Base-by-base conservation (phyloP, 2,329 filamentous ascomycete genomes). In the Sordariomycetes sp. region DNA sequence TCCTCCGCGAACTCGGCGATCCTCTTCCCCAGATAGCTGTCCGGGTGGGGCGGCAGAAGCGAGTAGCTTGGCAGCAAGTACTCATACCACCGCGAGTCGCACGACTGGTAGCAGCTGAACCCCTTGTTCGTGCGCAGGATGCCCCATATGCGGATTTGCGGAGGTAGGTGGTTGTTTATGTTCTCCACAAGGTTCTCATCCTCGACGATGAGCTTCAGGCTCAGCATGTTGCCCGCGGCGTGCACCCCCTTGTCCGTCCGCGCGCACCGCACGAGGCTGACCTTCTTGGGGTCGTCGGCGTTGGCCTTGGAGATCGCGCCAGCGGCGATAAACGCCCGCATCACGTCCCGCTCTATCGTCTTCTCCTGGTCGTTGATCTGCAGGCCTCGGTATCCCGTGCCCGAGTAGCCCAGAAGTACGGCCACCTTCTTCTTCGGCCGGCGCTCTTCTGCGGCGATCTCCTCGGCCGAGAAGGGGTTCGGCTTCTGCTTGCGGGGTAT, bases 171-270 rank as follows among this genome's bases (percentile, higher is more conserved):
- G 40, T 84, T 81, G 72, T 99, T 99, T 80, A 99, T 96, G 74
- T 90, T 96, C 59, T 91, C 77, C 25, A 97, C 86, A 54, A 97
- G 83, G 62, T 96, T 85, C 12, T 85, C 80, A 60, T 97, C 93
- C 72, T 97, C 93, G 54, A 97, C 87, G 65, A 99, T 97, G 65
- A 99, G 79, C 76, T 99, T 99, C 66, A 97, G 72, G 35, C 90
- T 96, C 61, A 97, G 90, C 67, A 97, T 87, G 68, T 97, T 97
- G 57, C 93, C 94, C 1, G 93, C 93, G 1, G 93, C 93, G 71
- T 97, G 93, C 1, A 97, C 93, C 58, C 94, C 94, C 77, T 97
- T 99, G 75, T 99, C 94, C 0, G 94, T 99, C 62, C 94, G 82
- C 3, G 94, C 94, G 71, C 94, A 99, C 63, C 94, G 87, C 58